Percentiles rank a stretch among this genome's conserved stretches.
These are phyloP conservation scores for Globisporangium sylvaticum DNA, from an alignment of 352 stramenopile species.

Conservation along the genomic window DNA sequence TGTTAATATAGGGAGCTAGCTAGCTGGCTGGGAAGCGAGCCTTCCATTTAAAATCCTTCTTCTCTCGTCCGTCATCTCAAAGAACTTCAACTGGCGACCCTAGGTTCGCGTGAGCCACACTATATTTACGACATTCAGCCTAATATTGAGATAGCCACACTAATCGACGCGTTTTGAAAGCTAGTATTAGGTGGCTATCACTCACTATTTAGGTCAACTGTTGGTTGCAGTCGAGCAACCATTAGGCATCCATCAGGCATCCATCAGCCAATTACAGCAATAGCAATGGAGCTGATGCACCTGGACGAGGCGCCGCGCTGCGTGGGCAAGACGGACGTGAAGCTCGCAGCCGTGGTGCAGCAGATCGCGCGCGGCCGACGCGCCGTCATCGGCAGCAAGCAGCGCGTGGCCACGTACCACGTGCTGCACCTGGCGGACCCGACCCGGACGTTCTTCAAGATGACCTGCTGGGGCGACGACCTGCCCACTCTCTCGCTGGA, in stretches of 20 bases:
- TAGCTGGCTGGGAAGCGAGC: too few species aligned
- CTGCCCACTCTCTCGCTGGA: slow-evolving; percentile 33
- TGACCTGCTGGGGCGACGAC: slow-evolving; percentile 12
- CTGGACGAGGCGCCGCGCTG: not conserved
- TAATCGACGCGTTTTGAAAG: not conserved
- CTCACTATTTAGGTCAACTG: not conserved
- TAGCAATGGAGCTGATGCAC: slow-evolving; percentile 2
- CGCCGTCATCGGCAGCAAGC: slow-evolving; percentile 21
- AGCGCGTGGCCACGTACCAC: slow-evolving; percentile 34
- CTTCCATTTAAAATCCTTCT: slow-evolving; percentile 4
- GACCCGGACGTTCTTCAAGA: slow-evolving; percentile 11
- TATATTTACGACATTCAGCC: not conserved
- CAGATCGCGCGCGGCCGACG: slow-evolving; percentile 34
- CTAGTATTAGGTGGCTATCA: not conserved
- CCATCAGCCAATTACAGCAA: too few species aligned
- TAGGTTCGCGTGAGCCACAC: not conserved
- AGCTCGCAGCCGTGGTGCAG: slow-evolving; percentile 19
- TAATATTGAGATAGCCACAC: too few species aligned
- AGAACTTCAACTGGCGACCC: slow-evolving; percentile 12
- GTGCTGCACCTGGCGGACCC: slow-evolving; percentile 17
- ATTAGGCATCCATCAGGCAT: too few species aligned
- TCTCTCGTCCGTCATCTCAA: not conserved
- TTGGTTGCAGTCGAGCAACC: too few species aligned
- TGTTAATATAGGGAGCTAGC: too few species aligned
- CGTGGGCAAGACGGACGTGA: not conserved